These are phyloP conservation scores for Phytophthora multivora DNA, from an alignment of 352 stramenopile genomes.

Conservation along the genomic window DNA sequence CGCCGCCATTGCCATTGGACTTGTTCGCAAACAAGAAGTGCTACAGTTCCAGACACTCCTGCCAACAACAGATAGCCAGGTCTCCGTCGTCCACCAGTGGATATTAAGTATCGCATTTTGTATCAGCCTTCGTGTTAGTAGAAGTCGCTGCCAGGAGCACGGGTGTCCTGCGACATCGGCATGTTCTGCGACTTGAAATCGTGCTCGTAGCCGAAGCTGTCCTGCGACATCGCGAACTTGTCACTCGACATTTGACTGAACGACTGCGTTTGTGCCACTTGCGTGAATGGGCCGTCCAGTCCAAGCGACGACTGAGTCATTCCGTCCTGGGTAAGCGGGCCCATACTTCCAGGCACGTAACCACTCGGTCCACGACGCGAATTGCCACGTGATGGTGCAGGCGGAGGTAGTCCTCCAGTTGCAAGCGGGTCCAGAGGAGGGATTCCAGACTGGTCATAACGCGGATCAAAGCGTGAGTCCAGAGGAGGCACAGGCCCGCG, in stretches of 20 bases:
- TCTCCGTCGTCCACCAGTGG: too few relatives aligned
- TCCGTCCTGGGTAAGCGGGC: slow-evolving; percentile 77
- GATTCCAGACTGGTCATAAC: slow-evolving; percentile 63
- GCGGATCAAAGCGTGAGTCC: slow-evolving; percentile 85
- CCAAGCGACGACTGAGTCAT: slow-evolving; percentile 66
- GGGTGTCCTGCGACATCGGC: slow-evolving; percentile 80
- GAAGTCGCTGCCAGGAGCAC: slow-evolving; percentile 56
- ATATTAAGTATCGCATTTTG: background rate
- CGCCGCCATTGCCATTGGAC: background rate
- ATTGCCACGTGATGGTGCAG: slow-evolving; percentile 39
- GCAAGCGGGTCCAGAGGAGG: slow-evolving; percentile 28
- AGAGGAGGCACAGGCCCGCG: slow-evolving; percentile 68
- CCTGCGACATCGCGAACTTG: slow-evolving; percentile 87
- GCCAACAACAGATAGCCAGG: too few relatives aligned
- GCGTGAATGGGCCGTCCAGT: slow-evolving; percentile 80
- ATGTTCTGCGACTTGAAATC: slow-evolving; percentile 88
- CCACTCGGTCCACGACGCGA: slow-evolving; percentile 35
- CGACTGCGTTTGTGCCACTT: slow-evolving; percentile 78
- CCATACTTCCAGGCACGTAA: slow-evolving; percentile 47
- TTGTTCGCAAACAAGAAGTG: background rate
- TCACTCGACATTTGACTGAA: slow-evolving; percentile 86
- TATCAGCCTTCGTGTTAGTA: slow-evolving; percentile 48
- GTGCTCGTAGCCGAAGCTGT: slow-evolving; percentile 76
- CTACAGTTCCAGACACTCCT: background rate
- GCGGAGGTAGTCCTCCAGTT: slow-evolving; percentile 38